Evolutionary conservation across 1,284 basidiomycete species (phyloP).

Genomic region (Ganoderma leucocontextum): DNA sequence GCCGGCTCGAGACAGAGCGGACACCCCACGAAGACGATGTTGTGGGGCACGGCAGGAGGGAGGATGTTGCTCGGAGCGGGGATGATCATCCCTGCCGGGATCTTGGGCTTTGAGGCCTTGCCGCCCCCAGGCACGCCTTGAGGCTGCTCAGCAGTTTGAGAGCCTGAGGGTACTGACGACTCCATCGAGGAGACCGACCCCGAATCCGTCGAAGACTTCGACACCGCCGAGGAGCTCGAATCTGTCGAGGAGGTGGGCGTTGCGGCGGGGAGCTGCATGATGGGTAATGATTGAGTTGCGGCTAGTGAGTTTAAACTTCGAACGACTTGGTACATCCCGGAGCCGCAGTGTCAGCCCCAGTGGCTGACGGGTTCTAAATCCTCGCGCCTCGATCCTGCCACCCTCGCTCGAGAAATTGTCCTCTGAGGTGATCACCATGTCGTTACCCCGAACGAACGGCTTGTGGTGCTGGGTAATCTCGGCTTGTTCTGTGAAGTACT

Average conservation of each 20-base stretch:
- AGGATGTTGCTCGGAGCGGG: conserved; percentile 8
- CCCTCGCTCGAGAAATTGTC: conserved; percentile 40
- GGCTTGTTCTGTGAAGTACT: conserved; percentile 37
- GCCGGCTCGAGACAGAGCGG: conserved; percentile 42
- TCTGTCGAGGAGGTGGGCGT: conserved; percentile 1
- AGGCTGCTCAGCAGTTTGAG: not conserved
- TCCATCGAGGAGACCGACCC: conserved; percentile 3
- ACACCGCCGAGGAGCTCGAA: conserved; percentile 3
- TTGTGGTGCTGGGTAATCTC: conserved; percentile 12
- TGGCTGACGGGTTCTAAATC: not conserved
- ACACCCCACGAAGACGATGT: conserved; percentile 31
- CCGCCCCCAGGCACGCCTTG: not conserved
- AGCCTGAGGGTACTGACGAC: not conserved
- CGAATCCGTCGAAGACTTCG: not conserved
- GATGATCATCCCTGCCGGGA: not conserved
- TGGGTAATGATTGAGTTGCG: not conserved
- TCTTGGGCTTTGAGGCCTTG: not conserved
- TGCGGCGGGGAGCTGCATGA: not conserved
- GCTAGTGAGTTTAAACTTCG: not conserved
- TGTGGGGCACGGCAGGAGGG: conserved; percentile 11
- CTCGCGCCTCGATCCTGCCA: conserved; percentile 23
- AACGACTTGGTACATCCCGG: not conserved
- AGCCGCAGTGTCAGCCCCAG: not conserved
- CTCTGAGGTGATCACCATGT: conserved; percentile 15
- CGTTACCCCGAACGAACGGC: conserved; percentile 19